Conservation (phyloP, 176 grass and related monocot species). For the Melocanna baccifera region DNA sequence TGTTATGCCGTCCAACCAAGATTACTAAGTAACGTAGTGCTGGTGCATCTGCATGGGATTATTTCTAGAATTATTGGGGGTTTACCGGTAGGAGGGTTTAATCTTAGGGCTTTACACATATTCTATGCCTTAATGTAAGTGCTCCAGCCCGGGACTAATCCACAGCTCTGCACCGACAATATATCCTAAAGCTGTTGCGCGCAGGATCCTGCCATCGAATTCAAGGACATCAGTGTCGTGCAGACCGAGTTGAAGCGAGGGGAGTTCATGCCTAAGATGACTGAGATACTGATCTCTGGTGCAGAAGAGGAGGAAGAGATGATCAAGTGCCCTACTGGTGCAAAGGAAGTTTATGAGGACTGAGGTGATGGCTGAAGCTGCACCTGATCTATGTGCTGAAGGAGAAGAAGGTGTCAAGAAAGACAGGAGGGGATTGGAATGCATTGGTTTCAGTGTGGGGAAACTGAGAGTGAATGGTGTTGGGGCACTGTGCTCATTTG, state of each 20-base stretch:
- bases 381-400: neutral
- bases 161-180: neutral
- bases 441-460: conserved; percentile 33
- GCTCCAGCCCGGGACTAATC: neutral
- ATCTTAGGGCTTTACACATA: neutral
- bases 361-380: conserved; percentile 22
- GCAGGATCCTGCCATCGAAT: neutral
- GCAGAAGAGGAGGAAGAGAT: conserved; percentile 32
- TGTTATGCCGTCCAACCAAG: conserved; percentile 12
- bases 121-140: neutral
- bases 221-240: conserved; percentile 49
- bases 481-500: conserved; percentile 80
- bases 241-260: neutral
- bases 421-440: conserved; percentile 13
- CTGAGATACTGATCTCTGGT: conserved; percentile 4
- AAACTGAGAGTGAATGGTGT: conserved; percentile 51
- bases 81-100: neutral
- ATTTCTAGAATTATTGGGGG: neutral
- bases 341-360: neutral
- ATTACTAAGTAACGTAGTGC: no score
- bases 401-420: conserved; percentile 2
- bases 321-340: neutral
- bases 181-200: neutral
- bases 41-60: neutral
- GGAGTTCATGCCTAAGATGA: neutral